Conservation (phyloP, 345 rosid species). For the Rhizophora apiculata region DNA sequence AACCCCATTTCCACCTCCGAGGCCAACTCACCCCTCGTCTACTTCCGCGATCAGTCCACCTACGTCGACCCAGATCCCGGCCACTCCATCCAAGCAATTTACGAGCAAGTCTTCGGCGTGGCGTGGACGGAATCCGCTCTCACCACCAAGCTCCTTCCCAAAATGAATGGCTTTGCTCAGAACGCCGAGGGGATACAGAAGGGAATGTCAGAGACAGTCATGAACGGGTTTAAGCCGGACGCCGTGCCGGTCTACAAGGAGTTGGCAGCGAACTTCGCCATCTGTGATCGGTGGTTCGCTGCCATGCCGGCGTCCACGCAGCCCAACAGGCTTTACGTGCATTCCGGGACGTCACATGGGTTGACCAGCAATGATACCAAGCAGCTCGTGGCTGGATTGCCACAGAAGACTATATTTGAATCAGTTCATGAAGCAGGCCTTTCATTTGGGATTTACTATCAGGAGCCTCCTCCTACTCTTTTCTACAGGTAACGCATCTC, state of each 20-base stretch:
- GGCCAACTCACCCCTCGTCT: slow-evolving; percentile 37
- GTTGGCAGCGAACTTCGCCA: slow-evolving; percentile 30
- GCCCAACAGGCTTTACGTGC: slow-evolving; percentile 52
- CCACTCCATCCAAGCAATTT: slow-evolving; percentile 80
- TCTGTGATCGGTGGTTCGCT: slow-evolving; percentile 61
- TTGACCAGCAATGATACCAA: slow-evolving; percentile 43
- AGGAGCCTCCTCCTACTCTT: slow-evolving; percentile 48
- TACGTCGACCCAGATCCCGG: slow-evolving; percentile 82
- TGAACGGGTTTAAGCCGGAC: slow-evolving; percentile 48
- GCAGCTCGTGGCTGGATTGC: slow-evolving; percentile 46
- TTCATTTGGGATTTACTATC: slow-evolving; percentile 54
- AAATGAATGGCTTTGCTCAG: slow-evolving; percentile 66
- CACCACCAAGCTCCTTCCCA: slow-evolving; percentile 19
- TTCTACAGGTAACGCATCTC: slow-evolving; percentile 43
- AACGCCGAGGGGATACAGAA: slow-evolving; percentile 44
- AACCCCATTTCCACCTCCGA: slow-evolving; percentile 60
- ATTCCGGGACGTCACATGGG: slow-evolving; percentile 65
- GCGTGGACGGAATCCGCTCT: slow-evolving; percentile 45
- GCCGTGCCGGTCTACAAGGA: slow-evolving; percentile 38
- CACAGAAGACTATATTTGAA: slow-evolving; percentile 64
- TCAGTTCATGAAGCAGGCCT: slow-evolving; percentile 53
- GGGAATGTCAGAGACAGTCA: slow-evolving; percentile 55
- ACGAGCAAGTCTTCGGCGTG: slow-evolving; percentile 81
- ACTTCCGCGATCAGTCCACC: slow-evolving; percentile 44
- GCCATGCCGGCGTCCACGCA: slow-evolving; percentile 61